These are phyloP conservation scores for Mortierella sp. DNA, from an alignment of 371 early-diverging fungal species.

Conservation along the genomic window DNA sequence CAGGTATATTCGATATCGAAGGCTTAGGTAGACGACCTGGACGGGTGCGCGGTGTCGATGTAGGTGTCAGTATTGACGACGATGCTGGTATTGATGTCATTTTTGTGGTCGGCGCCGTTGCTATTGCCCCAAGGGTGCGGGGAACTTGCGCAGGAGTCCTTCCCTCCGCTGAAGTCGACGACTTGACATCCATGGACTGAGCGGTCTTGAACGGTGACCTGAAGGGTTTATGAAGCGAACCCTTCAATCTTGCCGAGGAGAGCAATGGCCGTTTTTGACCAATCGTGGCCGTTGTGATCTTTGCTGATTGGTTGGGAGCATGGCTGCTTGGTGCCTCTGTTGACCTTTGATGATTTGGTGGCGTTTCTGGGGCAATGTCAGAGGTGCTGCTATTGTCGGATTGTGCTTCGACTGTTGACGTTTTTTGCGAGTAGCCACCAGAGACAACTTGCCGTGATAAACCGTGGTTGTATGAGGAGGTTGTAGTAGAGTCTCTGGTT, in stretches of 20 bases:
- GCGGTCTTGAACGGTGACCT: slow-evolving; percentile 26
- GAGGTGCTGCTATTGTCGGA: not conserved
- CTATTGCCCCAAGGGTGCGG: too few species aligned
- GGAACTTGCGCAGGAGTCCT: not conserved
- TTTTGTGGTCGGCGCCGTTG: not conserved
- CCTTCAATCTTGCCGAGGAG: not conserved
- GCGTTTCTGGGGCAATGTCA: not conserved
- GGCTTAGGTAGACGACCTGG: not conserved
- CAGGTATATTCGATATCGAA: not conserved
- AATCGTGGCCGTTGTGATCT: not conserved
- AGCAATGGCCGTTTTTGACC: slow-evolving; percentile 12
- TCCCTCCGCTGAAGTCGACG: not conserved
- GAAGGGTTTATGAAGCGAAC: slow-evolving; percentile 38
- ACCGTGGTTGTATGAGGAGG: not conserved
- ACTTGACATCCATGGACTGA: not conserved
- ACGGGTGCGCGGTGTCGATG: not conserved
- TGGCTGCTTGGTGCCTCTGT: not conserved
- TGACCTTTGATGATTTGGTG: not conserved
- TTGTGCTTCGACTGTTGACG: not conserved
- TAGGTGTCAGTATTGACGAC: not conserved
- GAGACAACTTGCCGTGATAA: not conserved
- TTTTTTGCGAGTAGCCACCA: not conserved
- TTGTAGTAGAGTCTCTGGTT: not conserved
- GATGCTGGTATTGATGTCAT: not conserved
- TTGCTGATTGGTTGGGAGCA: slow-evolving; percentile 3